Conservation (phyloP, 768 basidiomycete species). For the Clathrus columnatus region DNA sequence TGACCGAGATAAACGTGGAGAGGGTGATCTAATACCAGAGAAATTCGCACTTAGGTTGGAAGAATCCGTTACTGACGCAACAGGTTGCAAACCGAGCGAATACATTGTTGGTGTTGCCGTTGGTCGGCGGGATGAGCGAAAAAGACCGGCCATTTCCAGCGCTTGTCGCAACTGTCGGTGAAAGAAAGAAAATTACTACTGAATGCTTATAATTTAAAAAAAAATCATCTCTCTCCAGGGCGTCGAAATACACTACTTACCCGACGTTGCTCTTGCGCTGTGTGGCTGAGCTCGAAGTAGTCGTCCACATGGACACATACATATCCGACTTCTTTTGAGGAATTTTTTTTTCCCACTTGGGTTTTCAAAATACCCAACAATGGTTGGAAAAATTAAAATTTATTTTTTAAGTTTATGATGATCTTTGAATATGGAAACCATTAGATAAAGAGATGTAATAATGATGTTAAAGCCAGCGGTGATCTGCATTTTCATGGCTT, state of each 20-base stretch:
- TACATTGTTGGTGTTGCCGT: slow-evolving; percentile 33
- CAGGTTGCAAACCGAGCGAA: slow-evolving; percentile 45
- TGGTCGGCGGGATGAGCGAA: slow-evolving; percentile 3
- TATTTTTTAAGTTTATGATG: no score
- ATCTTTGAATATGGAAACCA: no score
- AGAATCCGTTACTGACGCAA: slow-evolving; percentile 44
- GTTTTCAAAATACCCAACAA: neutral
- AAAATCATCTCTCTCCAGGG: neutral
- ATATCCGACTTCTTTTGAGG: neutral
- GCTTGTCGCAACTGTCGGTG: neutral
- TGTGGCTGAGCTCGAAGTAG: neutral
- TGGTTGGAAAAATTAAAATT: no score
- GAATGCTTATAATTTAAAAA: neutral
- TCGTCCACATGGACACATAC: neutral
- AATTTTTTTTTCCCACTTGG: neutral
- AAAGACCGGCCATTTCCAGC: neutral
- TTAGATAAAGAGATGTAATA: no score
- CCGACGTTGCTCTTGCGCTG: neutral
- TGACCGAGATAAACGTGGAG: slow-evolving; percentile 57
- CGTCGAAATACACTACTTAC: neutral
- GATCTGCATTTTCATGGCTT: neutral
- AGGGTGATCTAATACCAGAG: slow-evolving; percentile 24
- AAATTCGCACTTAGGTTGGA: slow-evolving; percentile 14
- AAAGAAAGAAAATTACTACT: neutral
- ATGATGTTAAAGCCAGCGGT: no score